Evolutionary conservation across 371 early-diverging fungal species (phyloP).

Genomic region (Choanephora cucurbitarum): DNA sequence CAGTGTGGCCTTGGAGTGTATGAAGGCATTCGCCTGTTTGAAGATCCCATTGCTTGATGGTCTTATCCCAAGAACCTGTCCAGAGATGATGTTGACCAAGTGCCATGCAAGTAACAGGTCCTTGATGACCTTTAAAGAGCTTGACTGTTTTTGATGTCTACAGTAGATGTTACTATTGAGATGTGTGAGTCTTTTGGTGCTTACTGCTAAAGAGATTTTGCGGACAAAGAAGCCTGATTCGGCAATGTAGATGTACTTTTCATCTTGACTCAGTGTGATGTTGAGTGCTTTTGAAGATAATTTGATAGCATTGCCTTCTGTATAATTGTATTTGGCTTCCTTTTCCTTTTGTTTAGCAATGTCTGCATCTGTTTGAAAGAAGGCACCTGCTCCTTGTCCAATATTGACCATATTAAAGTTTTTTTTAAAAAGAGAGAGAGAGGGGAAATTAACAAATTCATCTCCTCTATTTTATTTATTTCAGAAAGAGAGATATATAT

Average conservation of each 20-base stretch:
- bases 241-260: conserved; percentile 53
- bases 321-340: conserved; percentile 64
- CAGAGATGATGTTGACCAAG: conserved; percentile 52
- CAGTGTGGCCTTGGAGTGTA: conserved; percentile 64
- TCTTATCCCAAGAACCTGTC: conserved; percentile 88
- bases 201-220: conserved; percentile 57
- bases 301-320: conserved; percentile 62
- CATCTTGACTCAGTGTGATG: conserved; percentile 32
- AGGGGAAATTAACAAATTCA: no score
- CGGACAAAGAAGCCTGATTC: conserved; percentile 65
- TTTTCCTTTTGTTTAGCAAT: conserved; percentile 57
- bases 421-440: no score
- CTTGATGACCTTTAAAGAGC: conserved; percentile 75
- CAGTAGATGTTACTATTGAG: background rate
- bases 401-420: conserved; percentile 49
- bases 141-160: conserved; percentile 67
- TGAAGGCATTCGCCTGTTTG: conserved; percentile 57
- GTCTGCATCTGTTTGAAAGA: conserved; percentile 82
- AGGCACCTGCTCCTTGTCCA: conserved; percentile 60
- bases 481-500: no score
- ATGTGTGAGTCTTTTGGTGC: background rate
- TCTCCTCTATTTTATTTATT: no score
- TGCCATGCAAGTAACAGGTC: conserved; percentile 78
- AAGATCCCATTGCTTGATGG: conserved; percentile 69
- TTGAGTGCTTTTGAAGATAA: conserved; percentile 67